phyloP scores from a whole-genome alignment of 192 early-diverging fungal genomes.

The Entrophospora sp. region DNA sequence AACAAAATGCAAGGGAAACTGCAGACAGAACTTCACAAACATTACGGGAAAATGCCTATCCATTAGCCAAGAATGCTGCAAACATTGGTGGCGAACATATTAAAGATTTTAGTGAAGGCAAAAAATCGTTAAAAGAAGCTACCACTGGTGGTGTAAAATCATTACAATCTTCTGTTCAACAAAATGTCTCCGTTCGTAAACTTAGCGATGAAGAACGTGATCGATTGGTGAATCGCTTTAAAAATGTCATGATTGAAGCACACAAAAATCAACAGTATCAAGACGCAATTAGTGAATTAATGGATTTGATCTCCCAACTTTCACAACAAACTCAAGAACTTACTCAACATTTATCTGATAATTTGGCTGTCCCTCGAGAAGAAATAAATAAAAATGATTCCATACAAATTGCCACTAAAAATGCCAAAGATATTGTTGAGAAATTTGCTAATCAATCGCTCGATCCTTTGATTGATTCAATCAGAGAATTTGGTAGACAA shows the following conservation, averaged over 20 bases:
- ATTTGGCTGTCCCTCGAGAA: slow-evolving; percentile 17
- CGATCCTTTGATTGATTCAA: slow-evolving; percentile 28
- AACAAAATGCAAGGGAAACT: slow-evolving; percentile 19
- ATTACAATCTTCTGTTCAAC: slow-evolving; percentile 17
- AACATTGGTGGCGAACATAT: slow-evolving; percentile 15
- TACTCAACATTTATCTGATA: slow-evolving; percentile 11
- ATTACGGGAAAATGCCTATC: slow-evolving; percentile 19
- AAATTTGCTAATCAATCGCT: slow-evolving; percentile 45
- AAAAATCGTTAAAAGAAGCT: slow-evolving; percentile 23
- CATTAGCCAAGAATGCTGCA: slow-evolving; percentile 22
- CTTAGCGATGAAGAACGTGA: slow-evolving; percentile 27
- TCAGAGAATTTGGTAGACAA: slow-evolving; percentile 26
- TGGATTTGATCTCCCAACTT: slow-evolving; percentile 25
- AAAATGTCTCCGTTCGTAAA: slow-evolving; percentile 7
- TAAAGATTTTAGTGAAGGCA: slow-evolving; percentile 16
- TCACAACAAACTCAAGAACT: slow-evolving; percentile 24
- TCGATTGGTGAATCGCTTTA: slow-evolving; percentile 20
- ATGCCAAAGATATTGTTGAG: slow-evolving; percentile 41
- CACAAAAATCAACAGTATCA: slow-evolving; percentile 30
- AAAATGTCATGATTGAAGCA: slow-evolving; percentile 24
- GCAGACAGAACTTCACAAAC: slow-evolving; percentile 14
- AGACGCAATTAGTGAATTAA: slow-evolving; percentile 28
- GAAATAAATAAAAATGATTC: neutral
- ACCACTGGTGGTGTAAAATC: slow-evolving; percentile 20
- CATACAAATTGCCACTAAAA: slow-evolving; percentile 22